phyloP scores from a whole-genome alignment of 2,329 filamentous ascomycete species.

The Sporothrix brunneoviolacea region DNA sequence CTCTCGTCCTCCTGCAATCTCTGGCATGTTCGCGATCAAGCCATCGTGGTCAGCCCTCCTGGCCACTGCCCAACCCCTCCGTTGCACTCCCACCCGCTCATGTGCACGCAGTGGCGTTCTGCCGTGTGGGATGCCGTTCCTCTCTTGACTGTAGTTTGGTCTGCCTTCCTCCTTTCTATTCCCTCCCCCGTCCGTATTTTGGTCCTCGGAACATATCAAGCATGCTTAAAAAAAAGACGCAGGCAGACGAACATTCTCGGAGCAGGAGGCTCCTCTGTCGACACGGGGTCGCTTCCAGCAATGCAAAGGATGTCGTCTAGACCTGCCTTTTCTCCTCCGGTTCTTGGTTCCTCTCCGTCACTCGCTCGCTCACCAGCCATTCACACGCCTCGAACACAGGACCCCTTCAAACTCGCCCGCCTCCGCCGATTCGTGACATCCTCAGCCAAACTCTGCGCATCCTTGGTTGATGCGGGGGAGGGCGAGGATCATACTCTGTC shows the following conservation, averaged over 20 bases:
- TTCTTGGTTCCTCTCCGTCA: too few relatives aligned
- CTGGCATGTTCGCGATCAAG: not conserved
- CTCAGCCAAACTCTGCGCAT: not conserved
- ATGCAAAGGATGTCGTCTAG: too few relatives aligned
- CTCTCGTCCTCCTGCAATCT: not conserved
- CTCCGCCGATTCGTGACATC: conserved; percentile 5
- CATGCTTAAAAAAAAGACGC: too few relatives aligned
- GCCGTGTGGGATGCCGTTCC: not conserved
- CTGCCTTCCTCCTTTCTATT: not conserved
- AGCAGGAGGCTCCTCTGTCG: too few relatives aligned
- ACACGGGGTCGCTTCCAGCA: too few relatives aligned
- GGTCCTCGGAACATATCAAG: too few relatives aligned
- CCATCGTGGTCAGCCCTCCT: too few relatives aligned
- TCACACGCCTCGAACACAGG: too few relatives aligned
- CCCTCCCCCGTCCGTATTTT: not conserved
- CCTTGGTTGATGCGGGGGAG: conserved; percentile 10
- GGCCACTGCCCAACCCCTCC: conserved; percentile 3
- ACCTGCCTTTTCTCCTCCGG: too few relatives aligned
- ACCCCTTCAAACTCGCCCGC: too few relatives aligned
- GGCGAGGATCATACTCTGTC: not conserved
- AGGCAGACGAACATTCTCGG: too few relatives aligned
- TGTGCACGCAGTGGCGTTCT: not conserved
- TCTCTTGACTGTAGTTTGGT: not conserved
- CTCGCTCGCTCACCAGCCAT: too few relatives aligned
- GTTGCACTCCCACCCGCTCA: not conserved